Evolutionary conservation across 441 rosid genomes (phyloP).

Genomic region (Erodium moschatum): DNA sequence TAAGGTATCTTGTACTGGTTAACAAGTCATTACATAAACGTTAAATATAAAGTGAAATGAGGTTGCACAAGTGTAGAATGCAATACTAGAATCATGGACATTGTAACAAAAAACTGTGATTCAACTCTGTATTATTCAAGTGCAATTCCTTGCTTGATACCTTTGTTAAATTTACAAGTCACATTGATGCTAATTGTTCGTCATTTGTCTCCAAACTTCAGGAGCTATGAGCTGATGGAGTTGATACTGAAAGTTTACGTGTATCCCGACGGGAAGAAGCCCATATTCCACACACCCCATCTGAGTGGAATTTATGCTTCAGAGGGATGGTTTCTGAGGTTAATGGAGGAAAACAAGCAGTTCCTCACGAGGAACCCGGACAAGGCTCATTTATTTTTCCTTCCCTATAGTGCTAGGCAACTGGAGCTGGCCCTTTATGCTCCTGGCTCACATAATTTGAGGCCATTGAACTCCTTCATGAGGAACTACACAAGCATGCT

Average conservation of each 20-base stretch:
- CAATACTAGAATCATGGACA: not conserved
- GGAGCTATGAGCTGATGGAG: slow-evolving; percentile 91
- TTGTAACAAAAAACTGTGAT: not conserved
- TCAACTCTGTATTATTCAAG: no score
- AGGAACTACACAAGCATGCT: slow-evolving; percentile 56
- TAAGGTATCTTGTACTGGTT: not conserved
- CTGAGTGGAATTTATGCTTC: slow-evolving; percentile 79
- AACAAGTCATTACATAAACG: not conserved
- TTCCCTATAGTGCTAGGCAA: slow-evolving; percentile 72
- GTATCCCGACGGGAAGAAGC: slow-evolving; percentile 62
- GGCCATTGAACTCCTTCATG: slow-evolving; percentile 45
- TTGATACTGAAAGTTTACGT: slow-evolving; percentile 60
- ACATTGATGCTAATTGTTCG: not conserved
- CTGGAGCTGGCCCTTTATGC: slow-evolving; percentile 44
- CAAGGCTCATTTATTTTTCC: slow-evolving; percentile 75
- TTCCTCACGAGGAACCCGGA: slow-evolving; percentile 69
- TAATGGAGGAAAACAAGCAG: slow-evolving; percentile 52
- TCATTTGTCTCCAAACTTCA: slow-evolving; percentile 20
- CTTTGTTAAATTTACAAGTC: not conserved
- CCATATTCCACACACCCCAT: slow-evolving; percentile 63
- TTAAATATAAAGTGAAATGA: not conserved
- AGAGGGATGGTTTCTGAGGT: slow-evolving; percentile 93
- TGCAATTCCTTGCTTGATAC: not conserved
- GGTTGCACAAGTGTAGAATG: not conserved
- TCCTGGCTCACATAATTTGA: slow-evolving; percentile 54